Evolutionary conservation across 2,329 filamentous ascomycete genomes (phyloP).

Genomic region (Venturia nashicola): DNA sequence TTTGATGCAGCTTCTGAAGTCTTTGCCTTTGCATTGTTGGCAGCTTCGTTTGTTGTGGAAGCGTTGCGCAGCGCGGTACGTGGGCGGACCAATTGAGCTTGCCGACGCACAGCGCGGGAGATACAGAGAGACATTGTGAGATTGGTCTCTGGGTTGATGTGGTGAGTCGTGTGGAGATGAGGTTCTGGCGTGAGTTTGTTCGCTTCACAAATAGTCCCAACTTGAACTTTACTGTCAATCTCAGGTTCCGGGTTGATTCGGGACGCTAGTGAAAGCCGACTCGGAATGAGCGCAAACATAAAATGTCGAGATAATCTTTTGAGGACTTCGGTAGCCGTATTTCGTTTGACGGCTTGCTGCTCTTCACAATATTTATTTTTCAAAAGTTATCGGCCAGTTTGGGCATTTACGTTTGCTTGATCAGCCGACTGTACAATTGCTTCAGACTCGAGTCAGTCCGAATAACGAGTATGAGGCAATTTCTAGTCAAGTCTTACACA

Average conservation of each 20-base stretch:
- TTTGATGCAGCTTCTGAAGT: constrained; percentile 37
- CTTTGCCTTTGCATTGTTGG: constrained; percentile 34
- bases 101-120: constrained; percentile 33
- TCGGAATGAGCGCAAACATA: neutral
- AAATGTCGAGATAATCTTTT: neutral
- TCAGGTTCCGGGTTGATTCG: neutral
- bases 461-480: too few species aligned
- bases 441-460: too few species aligned
- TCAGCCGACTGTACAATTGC: too few species aligned
- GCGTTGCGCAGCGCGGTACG: constrained; percentile 34
- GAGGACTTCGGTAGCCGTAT: too few species aligned
- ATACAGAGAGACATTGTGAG: constrained; percentile 34
- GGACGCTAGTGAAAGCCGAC: neutral
- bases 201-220: too few species aligned
- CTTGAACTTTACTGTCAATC: too few species aligned
- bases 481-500: neutral
- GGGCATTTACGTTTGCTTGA: too few species aligned
- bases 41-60: constrained; percentile 35
- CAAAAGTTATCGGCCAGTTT: too few species aligned
- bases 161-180: neutral
- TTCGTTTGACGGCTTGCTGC: too few species aligned
- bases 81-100: constrained; percentile 27
- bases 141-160: neutral
- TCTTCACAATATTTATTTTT: too few species aligned
- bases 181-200: neutral